Evolutionary conservation across 768 basidiomycete genomes (phyloP).

Genomic region (Mycena maculata): DNA sequence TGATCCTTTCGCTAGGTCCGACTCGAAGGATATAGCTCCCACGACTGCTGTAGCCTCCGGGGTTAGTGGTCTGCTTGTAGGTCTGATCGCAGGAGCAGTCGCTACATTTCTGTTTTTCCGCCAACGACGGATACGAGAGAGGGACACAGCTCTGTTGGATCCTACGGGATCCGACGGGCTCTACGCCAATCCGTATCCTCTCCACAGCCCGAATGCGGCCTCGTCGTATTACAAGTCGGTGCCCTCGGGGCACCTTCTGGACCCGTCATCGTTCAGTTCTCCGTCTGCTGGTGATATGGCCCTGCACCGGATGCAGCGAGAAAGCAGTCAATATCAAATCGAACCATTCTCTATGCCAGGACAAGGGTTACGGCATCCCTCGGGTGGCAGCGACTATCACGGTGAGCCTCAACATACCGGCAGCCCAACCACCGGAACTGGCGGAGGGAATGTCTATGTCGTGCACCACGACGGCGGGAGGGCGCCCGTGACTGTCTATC

Average conservation of each 20-base stretch:
- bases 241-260: slow-evolving; percentile 10
- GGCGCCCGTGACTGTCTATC: slow-evolving; percentile 68
- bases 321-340: slow-evolving; percentile 47
- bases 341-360: slow-evolving; percentile 58
- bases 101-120: slow-evolving; percentile 49
- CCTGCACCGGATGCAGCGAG: slow-evolving; percentile 21
- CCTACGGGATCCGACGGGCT: slow-evolving; percentile 35
- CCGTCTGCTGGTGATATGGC: slow-evolving; percentile 6
- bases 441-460: slow-evolving; percentile 58
- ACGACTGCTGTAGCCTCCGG: slow-evolving; percentile 50
- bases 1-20: background rate
- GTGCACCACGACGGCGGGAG: slow-evolving; percentile 71
- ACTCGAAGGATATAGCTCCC: slow-evolving; percentile 23
- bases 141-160: slow-evolving; percentile 42
- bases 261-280: slow-evolving; percentile 2
- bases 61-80: slow-evolving; percentile 53
- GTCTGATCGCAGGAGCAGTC: slow-evolving; percentile 48
- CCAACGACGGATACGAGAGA: slow-evolving; percentile 39
- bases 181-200: background rate
- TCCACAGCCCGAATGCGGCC: slow-evolving; percentile 13
- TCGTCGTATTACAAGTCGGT: slow-evolving; percentile 44
- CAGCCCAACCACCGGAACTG: slow-evolving; percentile 14
- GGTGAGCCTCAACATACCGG: slow-evolving; percentile 8
- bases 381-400: slow-evolving; percentile 23
- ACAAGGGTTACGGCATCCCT: slow-evolving; percentile 43